Percentiles rank a stretch among this genome's conserved stretches.
Evolutionary conservation across 2,329 filamentous ascomycete species (phyloP).

Genomic region (Pleurostoma richardsiae): DNA sequence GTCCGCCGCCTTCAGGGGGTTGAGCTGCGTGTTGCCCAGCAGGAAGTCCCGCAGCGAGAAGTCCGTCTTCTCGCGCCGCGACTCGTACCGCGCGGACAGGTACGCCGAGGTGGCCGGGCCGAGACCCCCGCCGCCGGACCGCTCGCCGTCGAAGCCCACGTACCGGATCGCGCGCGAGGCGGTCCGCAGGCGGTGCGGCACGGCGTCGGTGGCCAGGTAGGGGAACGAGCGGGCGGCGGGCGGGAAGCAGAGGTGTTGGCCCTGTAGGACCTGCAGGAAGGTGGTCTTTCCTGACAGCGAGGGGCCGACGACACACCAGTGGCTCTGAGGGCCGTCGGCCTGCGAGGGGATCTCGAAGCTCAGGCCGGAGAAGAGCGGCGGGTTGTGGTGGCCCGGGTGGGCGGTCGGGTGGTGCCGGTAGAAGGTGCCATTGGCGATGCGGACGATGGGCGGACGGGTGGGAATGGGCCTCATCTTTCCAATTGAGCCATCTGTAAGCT

Average conservation of each 20-base stretch:
- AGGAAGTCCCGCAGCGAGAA: conserved; percentile 81
- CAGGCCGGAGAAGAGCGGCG: conserved; percentile 67
- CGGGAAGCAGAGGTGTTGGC: conserved; percentile 70
- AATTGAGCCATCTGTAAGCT: conserved; percentile 7
- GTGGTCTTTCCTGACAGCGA: conserved; percentile 76
- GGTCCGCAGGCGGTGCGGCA: conserved; percentile 49
- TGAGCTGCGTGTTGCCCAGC: conserved; percentile 76
- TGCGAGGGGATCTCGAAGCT: conserved; percentile 64
- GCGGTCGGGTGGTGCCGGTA: conserved; percentile 68
- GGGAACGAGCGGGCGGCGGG: conserved; percentile 74
- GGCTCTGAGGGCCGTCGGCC: conserved; percentile 38
- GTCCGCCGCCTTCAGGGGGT: conserved; percentile 56
- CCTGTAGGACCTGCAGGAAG: conserved; percentile 73
- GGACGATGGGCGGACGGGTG: conserved; percentile 54
- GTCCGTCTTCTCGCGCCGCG: conserved; percentile 77
- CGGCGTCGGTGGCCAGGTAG: conserved; percentile 61
- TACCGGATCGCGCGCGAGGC: conserved; percentile 72
- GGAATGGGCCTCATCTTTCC: conserved; percentile 29
- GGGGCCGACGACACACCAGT: conserved; percentile 83
- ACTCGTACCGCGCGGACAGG: conserved; percentile 86
- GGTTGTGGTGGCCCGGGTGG: conserved; percentile 50
- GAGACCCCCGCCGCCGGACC: conserved; percentile 44
- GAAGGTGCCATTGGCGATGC: conserved; percentile 75
- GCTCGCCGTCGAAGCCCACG: conserved; percentile 82
- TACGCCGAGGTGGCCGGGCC: conserved; percentile 67